Evolutionary conservation across 495 filamentous ascomycete species (phyloP), one percentile per base, ranked within the genome.

Genomic region (Penicillium bovifimosum): DNA sequence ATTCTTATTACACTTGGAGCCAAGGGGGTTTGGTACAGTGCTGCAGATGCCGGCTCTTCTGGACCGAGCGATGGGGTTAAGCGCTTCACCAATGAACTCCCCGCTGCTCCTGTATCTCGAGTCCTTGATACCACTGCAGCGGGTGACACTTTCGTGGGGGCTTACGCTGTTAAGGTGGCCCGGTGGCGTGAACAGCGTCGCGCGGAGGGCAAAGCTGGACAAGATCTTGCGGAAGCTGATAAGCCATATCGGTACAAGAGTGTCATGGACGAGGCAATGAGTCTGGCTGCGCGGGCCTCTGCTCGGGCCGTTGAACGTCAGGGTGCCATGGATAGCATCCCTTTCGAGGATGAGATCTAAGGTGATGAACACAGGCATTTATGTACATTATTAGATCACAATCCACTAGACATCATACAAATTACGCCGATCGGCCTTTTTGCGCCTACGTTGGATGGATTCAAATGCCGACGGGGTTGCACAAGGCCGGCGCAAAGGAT

Each of bases 91-190:
- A 65, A 71, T 33, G 58, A 78, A 48, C 59, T 76, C 6, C 71
- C 69, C 13, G 85, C 82, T 9, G 77, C 75, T 57, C 82, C 77
- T 63, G 81, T 78, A 54, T 73, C 61, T 59, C 81, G 77, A 48
- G 92, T 96, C 17, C 78, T 96, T 6, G 93, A 98, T 71, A 97
- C 92, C 6, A 98, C 93, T 5, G 92, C 86, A 0, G 93, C 92
- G 13, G 93, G 93, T 0, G 93, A 98, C 67, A 95, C 92, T 5
- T 98, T 95, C 69, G 88, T 95, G 2, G 93, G 93, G 2, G 82
- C 76, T 34, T 96, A 96, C 71, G 88, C 91, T 4, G 81, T 91
- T 16, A 77, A 79, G 43, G 76, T 86, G 20, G 72, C 70, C 45
- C 60, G 64, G 35, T 73, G 68, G 73, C 71, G 70, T 27, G 71